Evolutionary conservation across 495 filamentous ascomycete genomes (phyloP).

Genomic region (Penicillium simplicissimum): DNA sequence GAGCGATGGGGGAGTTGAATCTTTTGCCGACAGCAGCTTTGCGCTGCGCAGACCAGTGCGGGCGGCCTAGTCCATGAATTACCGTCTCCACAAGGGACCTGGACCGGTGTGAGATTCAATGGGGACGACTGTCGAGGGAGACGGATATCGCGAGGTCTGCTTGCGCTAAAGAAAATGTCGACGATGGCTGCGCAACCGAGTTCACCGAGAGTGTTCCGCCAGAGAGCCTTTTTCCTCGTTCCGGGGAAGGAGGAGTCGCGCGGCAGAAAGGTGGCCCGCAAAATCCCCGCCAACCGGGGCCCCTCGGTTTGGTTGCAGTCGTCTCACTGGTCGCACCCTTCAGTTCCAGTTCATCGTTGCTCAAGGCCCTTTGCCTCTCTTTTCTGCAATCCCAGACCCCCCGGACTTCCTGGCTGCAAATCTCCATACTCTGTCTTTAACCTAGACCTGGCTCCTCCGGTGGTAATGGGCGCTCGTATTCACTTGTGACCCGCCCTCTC

Average conservation of each 20-base stretch:
- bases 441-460: background rate
- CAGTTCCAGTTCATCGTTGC: background rate
- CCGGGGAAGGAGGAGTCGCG: conserved; percentile 21
- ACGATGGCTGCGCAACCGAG: conserved; percentile 1
- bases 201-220: background rate
- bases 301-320: background rate
- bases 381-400: background rate
- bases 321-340: background rate
- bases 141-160: background rate
- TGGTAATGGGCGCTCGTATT: conserved; percentile 21
- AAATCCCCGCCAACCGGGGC: background rate
- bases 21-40: conserved; percentile 36
- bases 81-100: conserved; percentile 9
- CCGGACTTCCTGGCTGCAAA: background rate
- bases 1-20: conserved; percentile 29
- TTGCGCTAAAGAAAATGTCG: background rate
- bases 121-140: background rate
- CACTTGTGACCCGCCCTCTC: conserved; percentile 4
- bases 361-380: background rate
- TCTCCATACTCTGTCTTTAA: background rate
- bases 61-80: conserved; percentile 23
- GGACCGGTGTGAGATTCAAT: conserved; percentile 9
- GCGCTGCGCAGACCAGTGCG: conserved; percentile 11
- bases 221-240: too few relatives aligned
- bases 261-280: conserved; percentile 7